Evolutionary conservation across 192 early-diverging fungal genomes (phyloP).

Genomic region (Umbelopsis ramanniana): DNA sequence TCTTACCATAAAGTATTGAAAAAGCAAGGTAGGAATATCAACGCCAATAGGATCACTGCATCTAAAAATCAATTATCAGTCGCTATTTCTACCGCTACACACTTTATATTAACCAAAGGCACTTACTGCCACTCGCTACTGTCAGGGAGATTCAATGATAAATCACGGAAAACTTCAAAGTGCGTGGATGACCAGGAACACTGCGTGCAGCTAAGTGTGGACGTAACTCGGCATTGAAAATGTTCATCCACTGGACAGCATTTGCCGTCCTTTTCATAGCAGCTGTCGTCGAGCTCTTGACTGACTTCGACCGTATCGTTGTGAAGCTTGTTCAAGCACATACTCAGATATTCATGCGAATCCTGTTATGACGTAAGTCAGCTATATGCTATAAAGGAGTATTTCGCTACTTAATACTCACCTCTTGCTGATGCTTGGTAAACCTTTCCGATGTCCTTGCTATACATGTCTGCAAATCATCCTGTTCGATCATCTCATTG

Average conservation of each 20-base stretch:
- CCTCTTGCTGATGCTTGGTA: slow-evolving; percentile 12
- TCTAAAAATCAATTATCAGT: not conserved
- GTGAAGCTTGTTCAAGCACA: slow-evolving; percentile 23
- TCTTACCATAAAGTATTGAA: slow-evolving; percentile 20
- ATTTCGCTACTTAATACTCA: not conserved
- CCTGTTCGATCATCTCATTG: slow-evolving; percentile 9
- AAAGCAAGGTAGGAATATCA: slow-evolving; percentile 9
- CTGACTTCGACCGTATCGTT: not conserved
- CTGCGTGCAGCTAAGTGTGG: slow-evolving; percentile 10
- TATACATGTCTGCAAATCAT: not conserved
- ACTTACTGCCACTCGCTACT: slow-evolving; percentile 22
- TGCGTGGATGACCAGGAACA: slow-evolving; percentile 16
- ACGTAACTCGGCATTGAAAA: slow-evolving; percentile 23
- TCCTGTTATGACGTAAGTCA: not conserved
- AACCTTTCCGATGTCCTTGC: slow-evolving; percentile 4
- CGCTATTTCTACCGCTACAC: no score
- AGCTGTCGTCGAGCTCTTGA: not conserved
- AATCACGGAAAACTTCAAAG: slow-evolving; percentile 23
- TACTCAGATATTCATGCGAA: slow-evolving; percentile 22
- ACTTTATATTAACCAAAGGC: not conserved
- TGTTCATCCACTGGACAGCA: slow-evolving; percentile 5
- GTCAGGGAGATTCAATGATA: slow-evolving; percentile 20
- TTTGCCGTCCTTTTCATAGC: not conserved
- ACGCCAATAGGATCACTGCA: slow-evolving; percentile 17
- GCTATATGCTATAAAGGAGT: no score